phyloP scores from a whole-genome alignment of 495 filamentous ascomycete species.

The Aspergillus incahuasiensis region DNA sequence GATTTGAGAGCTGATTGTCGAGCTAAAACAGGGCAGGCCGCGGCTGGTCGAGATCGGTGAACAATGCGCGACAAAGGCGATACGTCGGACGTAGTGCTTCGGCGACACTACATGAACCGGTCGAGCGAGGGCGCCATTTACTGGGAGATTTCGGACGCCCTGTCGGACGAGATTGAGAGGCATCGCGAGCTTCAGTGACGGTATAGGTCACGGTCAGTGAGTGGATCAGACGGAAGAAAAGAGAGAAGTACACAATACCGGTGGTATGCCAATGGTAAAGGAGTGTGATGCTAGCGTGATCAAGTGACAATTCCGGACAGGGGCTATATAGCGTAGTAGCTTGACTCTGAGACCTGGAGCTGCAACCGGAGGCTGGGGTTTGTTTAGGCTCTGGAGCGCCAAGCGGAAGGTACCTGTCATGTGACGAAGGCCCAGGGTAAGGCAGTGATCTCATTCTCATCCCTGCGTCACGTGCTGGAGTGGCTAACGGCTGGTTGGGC shows the following conservation, averaged over 20 bases:
- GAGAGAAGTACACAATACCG: neutral
- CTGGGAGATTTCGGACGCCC: slow-evolving; percentile 27
- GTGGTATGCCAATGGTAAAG: neutral
- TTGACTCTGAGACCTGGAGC: slow-evolving; percentile 22
- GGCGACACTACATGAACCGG: slow-evolving; percentile 25
- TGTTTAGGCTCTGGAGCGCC: slow-evolving; percentile 24
- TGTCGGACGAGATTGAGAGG: slow-evolving; percentile 28
- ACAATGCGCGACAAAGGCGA: slow-evolving; percentile 21
- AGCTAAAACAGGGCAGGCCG: slow-evolving; percentile 2
- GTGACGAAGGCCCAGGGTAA: neutral
- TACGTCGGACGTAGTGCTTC: slow-evolving; percentile 26
- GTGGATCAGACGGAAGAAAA: neutral
- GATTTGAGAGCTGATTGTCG: slow-evolving; percentile 8
- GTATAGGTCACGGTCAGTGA: neutral
- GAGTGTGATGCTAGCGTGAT: neutral
- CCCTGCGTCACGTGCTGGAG: slow-evolving; percentile 5
- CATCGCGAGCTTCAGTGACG: slow-evolving; percentile 18
- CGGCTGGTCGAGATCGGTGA: slow-evolving; percentile 11
- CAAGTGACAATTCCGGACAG: neutral
- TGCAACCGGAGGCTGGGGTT: slow-evolving; percentile 27
- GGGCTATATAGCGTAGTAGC: slow-evolving; percentile 8
- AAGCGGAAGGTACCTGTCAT: slow-evolving; percentile 12
- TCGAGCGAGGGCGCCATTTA: slow-evolving; percentile 23
- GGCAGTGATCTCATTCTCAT: neutral
- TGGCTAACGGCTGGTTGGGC: slow-evolving; percentile 5